Evolutionary conservation across 2,329 filamentous ascomycete species (phyloP), one percentile per base, ranked within the genome.

Genomic region (Neospermospora avenae): DNA sequence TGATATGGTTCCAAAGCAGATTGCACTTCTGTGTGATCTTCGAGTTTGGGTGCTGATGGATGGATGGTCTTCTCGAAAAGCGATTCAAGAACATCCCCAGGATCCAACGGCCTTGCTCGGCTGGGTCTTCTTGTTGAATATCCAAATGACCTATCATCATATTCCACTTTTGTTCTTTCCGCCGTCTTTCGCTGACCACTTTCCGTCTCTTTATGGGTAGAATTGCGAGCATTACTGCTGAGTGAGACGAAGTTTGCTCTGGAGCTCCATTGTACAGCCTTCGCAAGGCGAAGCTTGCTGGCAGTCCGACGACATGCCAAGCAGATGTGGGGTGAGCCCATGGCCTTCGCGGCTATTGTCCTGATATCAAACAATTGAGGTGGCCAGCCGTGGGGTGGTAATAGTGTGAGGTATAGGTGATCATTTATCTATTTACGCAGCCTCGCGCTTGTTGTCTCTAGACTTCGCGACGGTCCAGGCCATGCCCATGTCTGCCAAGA

Each of bases 51-150:
- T 42, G 56, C 31, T 41, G 52, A 62, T 22, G 61, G 55, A 14
- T 63, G 62, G 28, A 70, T 44, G 44, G 61, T 67, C 18, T 71
- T 57, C 53, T 71, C 68, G 45, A 73, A 73, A 20, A 73, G 66
- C 13, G 67, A 66, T 60, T 73, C 71, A 8, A 73, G 67, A 14
- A 63, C 59, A 60, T 71, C 67, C 55, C 58, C 69, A 35, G 66
- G 57, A 51, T 62, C 49, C 22, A 22, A 39, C 16, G 49, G 37
- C 13, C 22, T 49, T 16, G 58, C 22, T 49, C 42, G 58, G 14
- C 34, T 44, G 14, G 48, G 48, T 46, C 34, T 63, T 20, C 13
- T 64, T 51, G 41, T 55, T 18, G 39, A 46, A 28, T 56, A 57
- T 8, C 57, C 24, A 24, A 11, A 13, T 35, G 48, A 11, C 34